Evolutionary conservation across 208 protist species (phyloP).

Genomic region (Trypanosoma grayi): DNA sequence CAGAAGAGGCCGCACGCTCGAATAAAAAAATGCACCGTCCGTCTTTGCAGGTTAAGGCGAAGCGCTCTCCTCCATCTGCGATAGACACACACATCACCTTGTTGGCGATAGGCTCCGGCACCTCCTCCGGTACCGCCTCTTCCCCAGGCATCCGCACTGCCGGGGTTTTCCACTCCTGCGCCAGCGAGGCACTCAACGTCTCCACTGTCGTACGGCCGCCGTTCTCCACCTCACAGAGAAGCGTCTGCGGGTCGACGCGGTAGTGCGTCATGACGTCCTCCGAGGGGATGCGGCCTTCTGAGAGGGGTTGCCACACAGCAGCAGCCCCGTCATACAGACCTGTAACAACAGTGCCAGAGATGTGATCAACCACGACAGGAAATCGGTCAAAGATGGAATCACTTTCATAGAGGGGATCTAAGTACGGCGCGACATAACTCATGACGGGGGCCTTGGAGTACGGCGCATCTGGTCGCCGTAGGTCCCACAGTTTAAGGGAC

Average conservation of each 20-base stretch:
- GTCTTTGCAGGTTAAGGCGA: slow-evolving; percentile 75
- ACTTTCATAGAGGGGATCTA: slow-evolving; percentile 75
- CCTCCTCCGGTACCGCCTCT: slow-evolving; percentile 22
- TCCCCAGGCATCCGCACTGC: neutral
- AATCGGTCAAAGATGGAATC: slow-evolving; percentile 89
- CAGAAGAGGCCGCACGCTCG: slow-evolving; percentile 67
- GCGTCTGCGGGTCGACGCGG: slow-evolving; percentile 51
- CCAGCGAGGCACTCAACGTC: slow-evolving; percentile 51
- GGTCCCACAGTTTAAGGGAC: slow-evolving; percentile 85
- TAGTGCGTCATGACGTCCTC: slow-evolving; percentile 59
- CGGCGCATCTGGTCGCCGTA: slow-evolving; percentile 55
- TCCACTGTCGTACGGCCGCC: slow-evolving; percentile 16
- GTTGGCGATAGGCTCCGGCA: slow-evolving; percentile 75
- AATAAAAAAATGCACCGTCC: slow-evolving; percentile 70
- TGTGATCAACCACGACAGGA: slow-evolving; percentile 74
- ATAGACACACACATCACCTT: slow-evolving; percentile 72
- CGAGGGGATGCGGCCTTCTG: slow-evolving; percentile 9
- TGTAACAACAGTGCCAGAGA: slow-evolving; percentile 72
- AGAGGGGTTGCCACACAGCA: slow-evolving; percentile 84
- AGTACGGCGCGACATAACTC: slow-evolving; percentile 63
- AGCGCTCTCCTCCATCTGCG: slow-evolving; percentile 80
- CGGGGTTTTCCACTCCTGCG: slow-evolving; percentile 27
- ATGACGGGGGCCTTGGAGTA: slow-evolving; percentile 69
- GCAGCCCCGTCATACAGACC: slow-evolving; percentile 84
- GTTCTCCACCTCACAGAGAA: slow-evolving; percentile 38